A percentile compares a stretch with the other conserved stretches of the same genome.
phyloP scores from a whole-genome alignment of 345 rosid genomes.

The Eucalyptus albens region DNA sequence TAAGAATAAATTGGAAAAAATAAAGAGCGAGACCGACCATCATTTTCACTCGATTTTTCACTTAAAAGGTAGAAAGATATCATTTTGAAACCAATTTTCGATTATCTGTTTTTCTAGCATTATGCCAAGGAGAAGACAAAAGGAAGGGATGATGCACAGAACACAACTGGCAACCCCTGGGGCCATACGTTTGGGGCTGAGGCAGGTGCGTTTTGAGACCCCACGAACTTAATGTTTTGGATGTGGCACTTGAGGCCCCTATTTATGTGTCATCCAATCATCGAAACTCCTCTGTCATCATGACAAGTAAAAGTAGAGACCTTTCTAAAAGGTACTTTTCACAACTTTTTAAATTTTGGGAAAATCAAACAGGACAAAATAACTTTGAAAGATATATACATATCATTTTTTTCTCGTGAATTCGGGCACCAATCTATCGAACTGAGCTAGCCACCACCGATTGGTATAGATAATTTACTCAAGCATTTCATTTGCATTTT shows the following conservation, averaged over 20 bases:
- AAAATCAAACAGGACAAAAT: not conserved
- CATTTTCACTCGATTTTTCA: not conserved
- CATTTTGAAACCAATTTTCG: not conserved
- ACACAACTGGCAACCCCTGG: not conserved
- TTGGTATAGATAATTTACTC: not conserved
- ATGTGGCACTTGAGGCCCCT: not conserved
- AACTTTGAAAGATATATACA: accelerated
- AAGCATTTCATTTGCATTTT: not conserved
- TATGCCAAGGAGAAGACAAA: not conserved
- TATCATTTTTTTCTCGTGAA: too few relatives aligned
- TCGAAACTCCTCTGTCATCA: not conserved
- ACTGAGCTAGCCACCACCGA: accelerated
- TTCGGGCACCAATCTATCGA: too few relatives aligned
- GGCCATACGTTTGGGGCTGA: not conserved
- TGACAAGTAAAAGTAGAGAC: not conserved
- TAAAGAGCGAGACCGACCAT: not conserved
- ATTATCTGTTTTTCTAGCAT: not conserved
- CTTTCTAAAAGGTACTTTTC: not conserved
- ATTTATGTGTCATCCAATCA: not conserved
- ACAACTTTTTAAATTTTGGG: accelerated
- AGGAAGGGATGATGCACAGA: accelerated
- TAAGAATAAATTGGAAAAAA: not conserved
- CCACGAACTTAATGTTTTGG: not conserved
- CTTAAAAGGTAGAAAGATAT: not conserved
- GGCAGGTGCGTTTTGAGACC: not conserved